phyloP scores from a whole-genome alignment of 2,329 filamentous ascomycete genomes.

The Botrytis porri region DNA sequence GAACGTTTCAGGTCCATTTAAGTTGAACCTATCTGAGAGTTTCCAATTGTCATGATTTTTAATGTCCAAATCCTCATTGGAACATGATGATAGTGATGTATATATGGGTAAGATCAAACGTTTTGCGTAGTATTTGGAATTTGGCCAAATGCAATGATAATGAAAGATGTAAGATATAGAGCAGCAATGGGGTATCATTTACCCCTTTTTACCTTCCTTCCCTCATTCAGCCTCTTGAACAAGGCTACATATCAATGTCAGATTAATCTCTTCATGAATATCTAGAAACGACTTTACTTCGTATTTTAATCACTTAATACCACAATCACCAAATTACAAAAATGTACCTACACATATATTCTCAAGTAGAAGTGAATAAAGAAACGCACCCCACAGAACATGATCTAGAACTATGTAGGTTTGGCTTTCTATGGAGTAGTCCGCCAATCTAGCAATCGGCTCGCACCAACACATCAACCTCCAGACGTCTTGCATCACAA shows the following conservation, averaged over 20 bases:
- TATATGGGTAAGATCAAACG: too few relatives aligned
- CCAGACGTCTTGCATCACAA: slow-evolving; percentile 9
- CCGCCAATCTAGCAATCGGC: slow-evolving; percentile 12
- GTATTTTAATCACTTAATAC: background rate
- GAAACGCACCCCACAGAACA: background rate
- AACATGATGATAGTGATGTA: background rate
- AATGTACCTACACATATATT: background rate
- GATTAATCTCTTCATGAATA: background rate
- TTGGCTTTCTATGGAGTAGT: slow-evolving; percentile 1
- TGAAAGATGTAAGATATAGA: background rate
- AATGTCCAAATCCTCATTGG: background rate
- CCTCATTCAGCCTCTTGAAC: background rate
- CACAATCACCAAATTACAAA: background rate
- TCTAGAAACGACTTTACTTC: background rate
- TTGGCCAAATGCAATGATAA: background rate
- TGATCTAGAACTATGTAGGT: slow-evolving; percentile 10
- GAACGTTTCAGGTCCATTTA: background rate
- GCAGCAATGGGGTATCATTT: background rate
- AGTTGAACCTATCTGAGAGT: background rate
- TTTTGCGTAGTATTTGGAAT: background rate
- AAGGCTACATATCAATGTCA: background rate
- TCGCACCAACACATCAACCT: slow-evolving; percentile 20
- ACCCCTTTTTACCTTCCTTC: background rate
- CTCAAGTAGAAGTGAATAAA: slow-evolving; percentile 2
- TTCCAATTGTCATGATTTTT: background rate